Conservation (phyloP, 305 asterid species). For the Fraxinus platypoda region DNA sequence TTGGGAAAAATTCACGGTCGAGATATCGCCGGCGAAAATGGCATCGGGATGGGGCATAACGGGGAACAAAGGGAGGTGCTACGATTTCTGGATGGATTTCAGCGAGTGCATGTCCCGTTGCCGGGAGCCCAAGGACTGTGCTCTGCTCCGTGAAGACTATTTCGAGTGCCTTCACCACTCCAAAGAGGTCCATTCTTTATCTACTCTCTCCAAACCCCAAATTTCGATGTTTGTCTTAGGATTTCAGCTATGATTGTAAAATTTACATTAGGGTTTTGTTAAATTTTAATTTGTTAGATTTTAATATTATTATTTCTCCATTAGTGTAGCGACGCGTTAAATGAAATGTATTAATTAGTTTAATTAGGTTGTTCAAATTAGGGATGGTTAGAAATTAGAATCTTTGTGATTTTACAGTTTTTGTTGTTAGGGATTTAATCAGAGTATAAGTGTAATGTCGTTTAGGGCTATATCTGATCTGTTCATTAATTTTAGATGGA, state of each 20-base stretch:
- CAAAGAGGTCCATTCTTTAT: conserved; percentile 60
- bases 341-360: not conserved
- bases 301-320: not conserved
- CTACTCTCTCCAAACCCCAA: not conserved
- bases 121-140: conserved; percentile 85
- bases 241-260: not conserved
- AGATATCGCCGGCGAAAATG: conserved; percentile 36
- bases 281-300: not conserved
- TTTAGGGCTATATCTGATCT: not conserved
- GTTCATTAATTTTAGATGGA: not conserved
- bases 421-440: not conserved
- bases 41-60: conserved; percentile 98
- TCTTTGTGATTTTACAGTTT: not conserved
- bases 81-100: conserved; percentile 96
- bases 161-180: conserved; percentile 97
- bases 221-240: not conserved
- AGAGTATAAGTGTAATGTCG: not conserved
- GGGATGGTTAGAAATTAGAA: not conserved
- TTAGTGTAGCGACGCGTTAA: not conserved
- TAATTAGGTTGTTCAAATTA: not conserved
- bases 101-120: conserved; percentile 96
- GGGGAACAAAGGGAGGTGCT: conserved; percentile 94
- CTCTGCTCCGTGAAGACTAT: conserved; percentile 91
- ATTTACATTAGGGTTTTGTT: not conserved
- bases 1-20: not conserved